phyloP scores from a whole-genome alignment of 148 eudicot species.

The Rheum nobile region DNA sequence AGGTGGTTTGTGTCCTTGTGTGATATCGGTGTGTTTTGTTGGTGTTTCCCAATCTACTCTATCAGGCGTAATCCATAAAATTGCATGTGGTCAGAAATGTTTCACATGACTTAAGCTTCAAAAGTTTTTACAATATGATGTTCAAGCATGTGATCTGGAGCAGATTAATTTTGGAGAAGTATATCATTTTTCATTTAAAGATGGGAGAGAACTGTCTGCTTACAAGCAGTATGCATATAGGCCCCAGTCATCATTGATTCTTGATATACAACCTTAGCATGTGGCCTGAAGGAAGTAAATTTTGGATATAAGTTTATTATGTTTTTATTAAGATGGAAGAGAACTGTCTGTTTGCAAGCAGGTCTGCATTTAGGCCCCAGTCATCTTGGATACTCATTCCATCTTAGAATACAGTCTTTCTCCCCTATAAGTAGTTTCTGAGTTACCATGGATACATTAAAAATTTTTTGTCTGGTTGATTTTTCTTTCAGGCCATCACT shows the following conservation, averaged over 20 bases:
- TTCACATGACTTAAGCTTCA: background rate
- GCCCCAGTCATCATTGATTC: too few relatives aligned
- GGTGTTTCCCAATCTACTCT: too few relatives aligned
- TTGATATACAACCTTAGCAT: too few relatives aligned
- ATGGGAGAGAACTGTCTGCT: too few relatives aligned
- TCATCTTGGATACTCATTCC: background rate
- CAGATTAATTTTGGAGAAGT: background rate
- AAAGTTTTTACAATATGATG: background rate
- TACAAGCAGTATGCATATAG: too few relatives aligned
- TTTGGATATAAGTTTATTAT: background rate
- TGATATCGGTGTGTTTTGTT: too few relatives aligned
- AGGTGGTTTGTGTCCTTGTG: too few relatives aligned
- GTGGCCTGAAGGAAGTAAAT: background rate
- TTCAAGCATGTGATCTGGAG: background rate
- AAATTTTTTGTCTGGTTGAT: background rate
- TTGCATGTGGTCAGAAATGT: background rate
- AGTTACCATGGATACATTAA: background rate
- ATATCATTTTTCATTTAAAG: background rate
- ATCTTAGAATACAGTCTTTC: background rate
- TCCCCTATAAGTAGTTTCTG: background rate
- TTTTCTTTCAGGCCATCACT: constrained; percentile 45
- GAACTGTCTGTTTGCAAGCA: background rate
- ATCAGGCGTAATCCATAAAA: background rate
- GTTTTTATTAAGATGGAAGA: background rate
- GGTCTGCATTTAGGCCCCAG: background rate